A percentile compares a stretch with the other conserved stretches of the same genome.
Conservation (phyloP, 176 grass and related monocot species). For the Phoenix dactylifera region DNA sequence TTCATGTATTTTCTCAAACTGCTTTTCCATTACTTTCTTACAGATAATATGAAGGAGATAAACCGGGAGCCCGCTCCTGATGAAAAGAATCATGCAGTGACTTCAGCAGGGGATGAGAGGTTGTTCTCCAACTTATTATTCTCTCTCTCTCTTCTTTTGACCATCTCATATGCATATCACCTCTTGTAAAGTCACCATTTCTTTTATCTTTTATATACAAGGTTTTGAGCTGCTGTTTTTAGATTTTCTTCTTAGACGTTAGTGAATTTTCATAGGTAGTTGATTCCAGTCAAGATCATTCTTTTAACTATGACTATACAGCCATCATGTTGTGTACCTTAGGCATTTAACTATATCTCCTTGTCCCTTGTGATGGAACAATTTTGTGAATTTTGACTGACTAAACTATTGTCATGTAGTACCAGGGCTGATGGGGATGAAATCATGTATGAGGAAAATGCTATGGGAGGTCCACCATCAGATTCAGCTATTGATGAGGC, state of each 20-base stretch:
- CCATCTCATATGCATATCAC: background rate
- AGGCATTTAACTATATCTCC: no score
- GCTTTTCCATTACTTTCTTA: background rate
- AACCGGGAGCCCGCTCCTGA: slow-evolving; percentile 15
- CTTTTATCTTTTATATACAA: no score
- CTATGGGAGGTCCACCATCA: slow-evolving; percentile 3
- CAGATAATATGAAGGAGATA: slow-evolving; percentile 82
- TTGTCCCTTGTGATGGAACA: background rate
- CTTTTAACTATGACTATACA: no score
- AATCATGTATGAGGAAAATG: slow-evolving; percentile 12
- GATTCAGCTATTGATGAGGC: slow-evolving; percentile 10
- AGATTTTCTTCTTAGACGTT: no score
- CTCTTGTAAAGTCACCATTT: no score
- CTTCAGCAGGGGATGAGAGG: slow-evolving; percentile 8
- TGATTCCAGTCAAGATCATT: no score
- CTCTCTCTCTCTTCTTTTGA: background rate
- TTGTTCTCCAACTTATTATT: slow-evolving; percentile 13
- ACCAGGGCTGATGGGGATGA: slow-evolving; percentile 6
- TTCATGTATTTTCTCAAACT: no score
- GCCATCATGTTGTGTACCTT: no score
- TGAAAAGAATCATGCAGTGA: background rate
- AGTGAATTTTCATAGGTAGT: no score
- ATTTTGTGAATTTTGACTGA: background rate
- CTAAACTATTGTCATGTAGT: background rate
- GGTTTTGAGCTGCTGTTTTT: no score